A percentile compares a stretch with the other conserved stretches of the same genome.
Evolutionary conservation across 2,329 filamentous ascomycete genomes (phyloP).

Genomic region (Penicillium sclerotiorum): DNA sequence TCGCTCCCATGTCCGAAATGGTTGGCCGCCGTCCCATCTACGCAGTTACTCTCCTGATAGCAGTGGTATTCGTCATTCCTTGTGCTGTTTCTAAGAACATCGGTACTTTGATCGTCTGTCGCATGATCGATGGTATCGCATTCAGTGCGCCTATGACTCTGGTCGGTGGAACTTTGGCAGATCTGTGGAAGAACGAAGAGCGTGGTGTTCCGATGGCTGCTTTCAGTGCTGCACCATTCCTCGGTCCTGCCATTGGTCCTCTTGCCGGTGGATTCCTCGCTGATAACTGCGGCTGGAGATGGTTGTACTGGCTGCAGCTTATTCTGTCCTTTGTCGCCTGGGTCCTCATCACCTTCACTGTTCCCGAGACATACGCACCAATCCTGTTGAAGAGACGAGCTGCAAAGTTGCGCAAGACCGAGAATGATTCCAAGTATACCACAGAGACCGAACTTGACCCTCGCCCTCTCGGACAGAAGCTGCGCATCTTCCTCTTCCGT

Average conservation of each 20-base stretch:
- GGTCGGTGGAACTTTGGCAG: conserved; percentile 78
- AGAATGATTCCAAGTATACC: conserved; percentile 68
- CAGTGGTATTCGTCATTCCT: conserved; percentile 78
- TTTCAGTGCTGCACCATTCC: conserved; percentile 79
- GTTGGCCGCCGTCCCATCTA: conserved; percentile 74
- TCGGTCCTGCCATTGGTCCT: conserved; percentile 77
- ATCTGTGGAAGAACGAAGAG: conserved; percentile 83
- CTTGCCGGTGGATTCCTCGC: conserved; percentile 76
- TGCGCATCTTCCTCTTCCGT: conserved; percentile 74
- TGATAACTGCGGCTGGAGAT: conserved; percentile 73
- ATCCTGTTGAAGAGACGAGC: conserved; percentile 73
- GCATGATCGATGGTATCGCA: conserved; percentile 77
- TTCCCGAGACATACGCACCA: conserved; percentile 86
- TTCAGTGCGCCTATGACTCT: conserved; percentile 87
- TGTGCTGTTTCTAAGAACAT: conserved; percentile 78
- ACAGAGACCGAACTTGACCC: conserved; percentile 80
- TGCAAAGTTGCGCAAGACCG: conserved; percentile 68
- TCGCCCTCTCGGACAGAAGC: conserved; percentile 67
- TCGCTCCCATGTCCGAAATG: conserved; percentile 77
- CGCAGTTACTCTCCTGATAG: conserved; percentile 65
- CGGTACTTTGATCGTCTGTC: conserved; percentile 72
- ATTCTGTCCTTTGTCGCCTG: conserved; percentile 73
- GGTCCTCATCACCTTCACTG: conserved; percentile 80
- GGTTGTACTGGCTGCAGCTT: conserved; percentile 85
- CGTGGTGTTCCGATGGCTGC: conserved; percentile 85